Base-by-base conservation (phyloP, 2,329 filamentous ascomycete genomes). In the Cadophora malorum region DNA sequence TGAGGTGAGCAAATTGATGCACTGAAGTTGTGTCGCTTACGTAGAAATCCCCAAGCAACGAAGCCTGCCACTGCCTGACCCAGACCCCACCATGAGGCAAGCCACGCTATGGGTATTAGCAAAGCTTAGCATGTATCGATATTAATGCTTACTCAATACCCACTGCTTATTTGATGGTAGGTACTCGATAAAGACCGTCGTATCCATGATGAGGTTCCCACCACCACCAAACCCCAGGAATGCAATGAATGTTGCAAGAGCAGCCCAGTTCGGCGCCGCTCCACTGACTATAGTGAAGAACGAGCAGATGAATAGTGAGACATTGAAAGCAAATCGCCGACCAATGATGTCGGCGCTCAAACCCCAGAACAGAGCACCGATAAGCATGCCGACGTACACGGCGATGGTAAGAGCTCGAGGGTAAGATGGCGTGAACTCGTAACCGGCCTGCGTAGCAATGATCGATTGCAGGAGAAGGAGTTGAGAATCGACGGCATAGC, bases 291-390 rank as follows among this genome's bases (percentile, higher is more conserved):
- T 86, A 35, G 84, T 85, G 60, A 89, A 88, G 6, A 87, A 76
- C 4, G 86, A 85, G 74, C 85, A 89, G 66, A 91, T 81, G 73
- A 91, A 83, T 12, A 92, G 81, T 1, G 87, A 88, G 25, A 86
- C 79, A 73, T 92, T 92, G 80, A 92, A 93, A 5, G 90, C 90
- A 71, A 86, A 87, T 70, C 86, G 85, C 53, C 90, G 83, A 6
- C 90, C 90, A 69, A 92, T 88, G 41, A 92, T 83, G 74, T 92
- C 90, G 25, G 88, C 89, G 3, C 83, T 83, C 35, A 90, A 78
- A 1, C 90, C 90, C 89, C 90, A 92, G 78, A 91, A 91, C 31
- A 91, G 76, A 19, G 88, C 88, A 1, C 88, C 86, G 0, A 81
- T 70, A 63, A 84, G 80, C 80, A 84, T 84, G 19, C 85, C 85